Evolutionary conservation across 2,329 filamentous ascomycete species (phyloP).

Genomic region (Chaetoscypha palmicola): DNA sequence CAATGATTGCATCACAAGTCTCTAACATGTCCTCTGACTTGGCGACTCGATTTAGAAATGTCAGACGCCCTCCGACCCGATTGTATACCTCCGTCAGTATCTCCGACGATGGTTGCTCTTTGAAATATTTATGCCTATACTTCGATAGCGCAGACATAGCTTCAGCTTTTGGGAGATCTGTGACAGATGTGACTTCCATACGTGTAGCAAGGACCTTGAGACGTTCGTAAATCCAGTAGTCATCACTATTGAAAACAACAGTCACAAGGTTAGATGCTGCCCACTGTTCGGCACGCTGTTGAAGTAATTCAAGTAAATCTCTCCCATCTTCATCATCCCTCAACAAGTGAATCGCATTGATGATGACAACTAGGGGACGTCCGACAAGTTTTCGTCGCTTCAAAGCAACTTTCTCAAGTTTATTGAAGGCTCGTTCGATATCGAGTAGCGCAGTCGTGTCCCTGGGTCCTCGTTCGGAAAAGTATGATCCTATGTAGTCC

Average conservation of each 20-base stretch:
- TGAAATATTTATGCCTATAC: slow-evolving; percentile 75
- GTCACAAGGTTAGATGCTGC: slow-evolving; percentile 87
- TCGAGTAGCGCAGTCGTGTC: slow-evolving; percentile 90
- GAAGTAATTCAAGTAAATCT: slow-evolving; percentile 86
- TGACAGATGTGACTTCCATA: slow-evolving; percentile 86
- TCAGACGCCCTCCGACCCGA: slow-evolving; percentile 78
- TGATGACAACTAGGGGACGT: slow-evolving; percentile 78
- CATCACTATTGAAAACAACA: slow-evolving; percentile 90
- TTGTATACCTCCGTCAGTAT: slow-evolving; percentile 75
- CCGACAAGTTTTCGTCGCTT: slow-evolving; percentile 51
- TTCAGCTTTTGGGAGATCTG: slow-evolving; percentile 71
- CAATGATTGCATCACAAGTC: slow-evolving; percentile 67
- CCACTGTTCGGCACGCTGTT: slow-evolving; percentile 95
- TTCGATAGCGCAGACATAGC: slow-evolving; percentile 70
- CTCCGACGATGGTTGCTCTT: slow-evolving; percentile 47
- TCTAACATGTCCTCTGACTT: slow-evolving; percentile 73
- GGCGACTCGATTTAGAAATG: slow-evolving; percentile 85
- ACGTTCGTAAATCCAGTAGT: slow-evolving; percentile 97
- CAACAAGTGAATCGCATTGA: slow-evolving; percentile 89
- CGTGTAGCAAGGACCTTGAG: slow-evolving; percentile 87
- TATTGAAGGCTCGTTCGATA: slow-evolving; percentile 95
- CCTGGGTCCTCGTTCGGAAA: slow-evolving; percentile 85
- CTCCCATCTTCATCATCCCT: slow-evolving; percentile 89
- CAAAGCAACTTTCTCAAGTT: slow-evolving; percentile 91
- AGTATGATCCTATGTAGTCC: slow-evolving; percentile 94